A percentile compares a stretch with the other conserved stretches of the same genome.
phyloP scores from a whole-genome alignment of 331 rosid genomes.

The Acacia pycnantha region DNA sequence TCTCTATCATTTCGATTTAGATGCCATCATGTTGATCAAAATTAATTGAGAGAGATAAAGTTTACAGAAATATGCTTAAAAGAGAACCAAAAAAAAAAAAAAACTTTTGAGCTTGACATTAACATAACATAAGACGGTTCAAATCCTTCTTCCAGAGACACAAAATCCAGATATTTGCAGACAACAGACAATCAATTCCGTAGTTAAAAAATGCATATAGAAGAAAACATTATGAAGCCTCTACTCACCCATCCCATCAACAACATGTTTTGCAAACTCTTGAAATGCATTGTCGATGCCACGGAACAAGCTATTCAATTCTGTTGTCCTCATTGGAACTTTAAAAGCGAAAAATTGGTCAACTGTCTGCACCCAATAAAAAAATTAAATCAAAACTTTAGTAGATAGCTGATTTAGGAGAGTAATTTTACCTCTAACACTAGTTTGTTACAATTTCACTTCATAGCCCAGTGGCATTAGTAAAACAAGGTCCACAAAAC shows the following conservation, averaged over 20 bases:
- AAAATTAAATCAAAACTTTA: slow-evolving; percentile 18
- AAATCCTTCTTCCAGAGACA: slow-evolving; percentile 16
- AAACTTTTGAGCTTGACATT: neutral
- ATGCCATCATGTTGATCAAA: neutral
- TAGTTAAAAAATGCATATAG: slow-evolving; percentile 5
- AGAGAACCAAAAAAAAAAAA: neutral
- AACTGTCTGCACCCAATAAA: slow-evolving; percentile 70
- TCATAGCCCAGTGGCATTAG: neutral
- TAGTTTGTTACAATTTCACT: neutral
- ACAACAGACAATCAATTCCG: neutral
- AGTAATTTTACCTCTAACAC: neutral
- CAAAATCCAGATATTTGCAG: slow-evolving; percentile 5
- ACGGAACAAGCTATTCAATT: slow-evolving; percentile 81
- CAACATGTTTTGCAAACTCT: slow-evolving; percentile 69
- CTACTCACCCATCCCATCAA: slow-evolving; percentile 73
- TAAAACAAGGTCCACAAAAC: neutral
- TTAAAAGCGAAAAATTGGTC: slow-evolving; percentile 93
- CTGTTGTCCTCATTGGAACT: slow-evolving; percentile 96
- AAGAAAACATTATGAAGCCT: slow-evolving; percentile 11
- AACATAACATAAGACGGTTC: neutral
- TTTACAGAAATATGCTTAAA: neutral
- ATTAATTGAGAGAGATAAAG: neutral
- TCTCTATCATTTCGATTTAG: neutral
- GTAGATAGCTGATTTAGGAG: neutral
- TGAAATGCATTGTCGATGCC: slow-evolving; percentile 98